phyloP scores from a whole-genome alignment of 2,329 filamentous ascomycete genomes.

The Sporothrix brunneoviolacea region DNA sequence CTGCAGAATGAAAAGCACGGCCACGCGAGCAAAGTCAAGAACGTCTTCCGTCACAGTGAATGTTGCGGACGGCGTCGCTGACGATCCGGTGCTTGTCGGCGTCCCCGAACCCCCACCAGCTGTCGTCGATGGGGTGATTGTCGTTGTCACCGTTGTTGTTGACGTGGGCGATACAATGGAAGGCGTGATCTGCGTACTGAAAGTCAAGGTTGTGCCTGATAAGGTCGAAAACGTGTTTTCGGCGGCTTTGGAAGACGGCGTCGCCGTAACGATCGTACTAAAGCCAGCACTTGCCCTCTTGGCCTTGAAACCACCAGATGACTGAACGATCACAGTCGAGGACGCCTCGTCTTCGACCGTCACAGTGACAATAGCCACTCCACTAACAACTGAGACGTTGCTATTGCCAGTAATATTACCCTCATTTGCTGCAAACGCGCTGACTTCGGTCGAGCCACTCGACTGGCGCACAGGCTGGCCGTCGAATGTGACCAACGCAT shows the following conservation, averaged over 20 bases:
- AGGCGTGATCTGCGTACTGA: slow-evolving; percentile 20
- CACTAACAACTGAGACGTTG: background rate
- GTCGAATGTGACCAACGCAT: slow-evolving; percentile 80
- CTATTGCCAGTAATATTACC: background rate
- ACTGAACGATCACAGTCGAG: no score
- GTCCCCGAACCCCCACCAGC: slow-evolving; percentile 11
- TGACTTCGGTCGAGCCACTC: slow-evolving; percentile 22
- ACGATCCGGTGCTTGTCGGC: slow-evolving; percentile 19
- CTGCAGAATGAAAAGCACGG: slow-evolving; percentile 56
- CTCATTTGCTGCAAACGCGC: slow-evolving; percentile 13
- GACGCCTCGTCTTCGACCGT: slow-evolving; percentile 7
- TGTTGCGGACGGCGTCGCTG: slow-evolving; percentile 24
- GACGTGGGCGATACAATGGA: slow-evolving; percentile 21
- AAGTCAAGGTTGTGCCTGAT: slow-evolving; percentile 26
- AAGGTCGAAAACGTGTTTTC: slow-evolving; percentile 22
- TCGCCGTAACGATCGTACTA: slow-evolving; percentile 22
- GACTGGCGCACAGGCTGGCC: slow-evolving; percentile 39
- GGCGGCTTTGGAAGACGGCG: slow-evolving; percentile 6
- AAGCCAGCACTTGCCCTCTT: no score
- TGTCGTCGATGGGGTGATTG: slow-evolving; percentile 8
- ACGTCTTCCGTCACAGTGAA: slow-evolving; percentile 50
- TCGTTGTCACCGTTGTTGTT: slow-evolving; percentile 24
- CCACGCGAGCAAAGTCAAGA: slow-evolving; percentile 58
- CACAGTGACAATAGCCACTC: slow-evolving; percentile 17
- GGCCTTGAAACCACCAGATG: background rate